These are phyloP conservation scores for Pinus albicaulis DNA, from an alignment of 75 land plant species.

Conservation along the genomic window DNA sequence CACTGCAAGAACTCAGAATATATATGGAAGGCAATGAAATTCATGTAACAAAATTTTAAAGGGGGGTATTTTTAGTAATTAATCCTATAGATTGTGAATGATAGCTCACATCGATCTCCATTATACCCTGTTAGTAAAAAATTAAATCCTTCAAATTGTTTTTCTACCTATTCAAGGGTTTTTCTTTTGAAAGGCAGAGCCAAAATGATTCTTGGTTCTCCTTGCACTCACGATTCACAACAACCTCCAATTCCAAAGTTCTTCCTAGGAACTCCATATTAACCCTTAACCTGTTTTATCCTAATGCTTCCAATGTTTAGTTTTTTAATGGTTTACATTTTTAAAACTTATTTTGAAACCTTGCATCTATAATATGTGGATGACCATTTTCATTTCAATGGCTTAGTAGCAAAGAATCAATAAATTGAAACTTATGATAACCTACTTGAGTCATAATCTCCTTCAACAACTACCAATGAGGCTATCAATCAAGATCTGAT, in stretches of 20 bases:
- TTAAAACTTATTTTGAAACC: too few relatives aligned
- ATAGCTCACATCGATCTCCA: neutral
- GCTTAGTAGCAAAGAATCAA: neutral
- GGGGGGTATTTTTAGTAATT: neutral
- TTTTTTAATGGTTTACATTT: too few relatives aligned
- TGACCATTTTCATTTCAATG: neutral
- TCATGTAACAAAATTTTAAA: neutral
- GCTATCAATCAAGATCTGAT: slow-evolving; percentile 63
- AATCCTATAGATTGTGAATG: too few relatives aligned
- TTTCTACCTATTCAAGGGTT: neutral
- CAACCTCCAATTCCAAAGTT: neutral
- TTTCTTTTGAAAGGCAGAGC: neutral
- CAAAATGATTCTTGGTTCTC: neutral
- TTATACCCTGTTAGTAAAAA: neutral
- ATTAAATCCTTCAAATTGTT: neutral
- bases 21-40: neutral
- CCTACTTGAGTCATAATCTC: slow-evolving; percentile 86
- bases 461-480: slow-evolving; percentile 86
- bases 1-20: neutral
- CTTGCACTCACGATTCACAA: neutral
- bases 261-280: neutral
- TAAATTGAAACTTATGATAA: neutral
- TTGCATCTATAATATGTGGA: neutral
- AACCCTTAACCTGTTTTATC: too few relatives aligned
- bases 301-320: too few relatives aligned